phyloP scores from a whole-genome alignment of 208 protist species.

The Porcisia hertigi region DNA sequence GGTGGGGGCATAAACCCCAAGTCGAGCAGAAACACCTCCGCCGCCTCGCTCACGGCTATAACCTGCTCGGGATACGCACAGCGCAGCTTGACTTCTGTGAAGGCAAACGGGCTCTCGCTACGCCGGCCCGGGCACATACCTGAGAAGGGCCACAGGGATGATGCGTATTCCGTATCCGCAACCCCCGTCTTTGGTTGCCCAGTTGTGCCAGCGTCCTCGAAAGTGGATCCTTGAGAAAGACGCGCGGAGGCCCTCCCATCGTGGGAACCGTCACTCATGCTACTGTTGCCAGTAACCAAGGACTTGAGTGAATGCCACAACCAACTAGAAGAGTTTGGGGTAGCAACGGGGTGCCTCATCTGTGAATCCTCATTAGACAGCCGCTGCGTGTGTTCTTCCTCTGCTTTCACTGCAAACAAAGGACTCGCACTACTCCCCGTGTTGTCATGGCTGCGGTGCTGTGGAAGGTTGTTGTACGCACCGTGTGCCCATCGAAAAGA shows the following conservation, averaged over 20 bases:
- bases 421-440: background rate
- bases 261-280: background rate
- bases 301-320: slow-evolving; percentile 33
- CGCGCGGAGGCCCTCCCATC: background rate
- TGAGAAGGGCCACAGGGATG: slow-evolving; percentile 22
- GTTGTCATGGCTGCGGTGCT: background rate
- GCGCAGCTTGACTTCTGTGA: slow-evolving; percentile 60
- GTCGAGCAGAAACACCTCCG: slow-evolving; percentile 65
- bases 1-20: slow-evolving; percentile 24
- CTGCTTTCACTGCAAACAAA: background rate
- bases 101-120: slow-evolving; percentile 23
- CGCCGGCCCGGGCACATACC: background rate
- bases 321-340: background rate
- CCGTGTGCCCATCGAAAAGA: slow-evolving; percentile 22
- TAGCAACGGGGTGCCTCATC: slow-evolving; percentile 3
- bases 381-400: slow-evolving; percentile 8
- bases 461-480: slow-evolving; percentile 20
- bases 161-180: background rate
- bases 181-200: no score
- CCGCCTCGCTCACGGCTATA: slow-evolving; percentile 46
- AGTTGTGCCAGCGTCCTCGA: no score
- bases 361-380: slow-evolving; percentile 1
- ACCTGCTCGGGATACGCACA: slow-evolving; percentile 44
- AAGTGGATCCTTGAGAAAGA: no score
- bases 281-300: slow-evolving; percentile 17